Evolutionary conservation across 1,284 basidiomycete genomes (phyloP).

Genomic region (Naganishia sp.): DNA sequence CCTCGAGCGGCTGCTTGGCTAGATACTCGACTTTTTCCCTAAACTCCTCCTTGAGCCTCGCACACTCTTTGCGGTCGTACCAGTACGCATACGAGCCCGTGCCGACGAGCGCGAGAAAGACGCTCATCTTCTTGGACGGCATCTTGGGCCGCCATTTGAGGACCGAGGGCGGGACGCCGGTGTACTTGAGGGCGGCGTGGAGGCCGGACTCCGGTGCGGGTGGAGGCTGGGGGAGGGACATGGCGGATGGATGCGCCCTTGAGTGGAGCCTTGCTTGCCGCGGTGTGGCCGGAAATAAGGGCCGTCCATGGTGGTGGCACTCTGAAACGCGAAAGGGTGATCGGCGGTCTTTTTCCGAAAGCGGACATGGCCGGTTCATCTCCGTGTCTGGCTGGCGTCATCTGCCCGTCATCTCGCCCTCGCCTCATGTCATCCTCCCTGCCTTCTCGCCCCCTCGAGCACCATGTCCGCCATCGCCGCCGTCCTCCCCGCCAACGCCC

Average conservation of each 20-base stretch:
- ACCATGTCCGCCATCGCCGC: constrained; percentile 22
- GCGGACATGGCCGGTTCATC: constrained; percentile 3
- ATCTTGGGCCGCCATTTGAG: constrained; percentile 59
- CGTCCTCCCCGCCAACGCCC: constrained; percentile 22
- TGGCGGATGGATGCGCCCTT: background rate
- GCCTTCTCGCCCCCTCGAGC: no score
- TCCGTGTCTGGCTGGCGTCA: constrained; percentile 6
- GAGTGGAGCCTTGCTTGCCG: background rate
- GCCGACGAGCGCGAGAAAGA: constrained; percentile 77
- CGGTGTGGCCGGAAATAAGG: background rate
- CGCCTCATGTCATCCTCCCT: background rate
- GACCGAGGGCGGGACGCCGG: constrained; percentile 55
- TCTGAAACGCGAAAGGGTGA: constrained; percentile 12
- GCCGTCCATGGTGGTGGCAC: background rate
- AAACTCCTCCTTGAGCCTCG: constrained; percentile 73
- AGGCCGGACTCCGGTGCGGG: constrained; percentile 13
- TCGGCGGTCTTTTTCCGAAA: constrained; percentile 3
- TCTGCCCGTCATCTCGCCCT: background rate
- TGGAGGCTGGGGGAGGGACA: background rate
- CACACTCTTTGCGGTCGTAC: constrained; percentile 81
- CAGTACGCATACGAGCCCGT: constrained; percentile 71
- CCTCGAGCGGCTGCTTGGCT: constrained; percentile 65
- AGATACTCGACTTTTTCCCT: constrained; percentile 75
- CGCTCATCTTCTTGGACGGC: constrained; percentile 89
- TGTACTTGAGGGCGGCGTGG: constrained; percentile 51